A percentile compares a stretch with the other conserved stretches of the same genome.
Evolutionary conservation across 768 basidiomycete genomes (phyloP).

Genomic region (Dacryopinax primogenitus): DNA sequence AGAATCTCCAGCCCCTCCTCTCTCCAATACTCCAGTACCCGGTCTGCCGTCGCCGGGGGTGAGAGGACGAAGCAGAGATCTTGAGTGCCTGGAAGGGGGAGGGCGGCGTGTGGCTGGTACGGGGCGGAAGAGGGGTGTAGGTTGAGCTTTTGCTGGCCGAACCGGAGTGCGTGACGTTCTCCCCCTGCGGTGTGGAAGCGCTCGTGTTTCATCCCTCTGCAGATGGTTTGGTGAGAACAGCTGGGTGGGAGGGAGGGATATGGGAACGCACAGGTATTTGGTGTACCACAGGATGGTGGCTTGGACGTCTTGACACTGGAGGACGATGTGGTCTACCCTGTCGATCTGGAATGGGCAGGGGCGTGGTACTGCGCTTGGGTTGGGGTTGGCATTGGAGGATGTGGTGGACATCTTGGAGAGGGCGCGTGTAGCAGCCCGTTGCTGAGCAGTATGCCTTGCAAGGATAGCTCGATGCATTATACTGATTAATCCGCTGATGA

Average conservation of each 20-base stretch:
- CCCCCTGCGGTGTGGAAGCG: neutral
- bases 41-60: neutral
- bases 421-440: too few species aligned
- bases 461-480: too few species aligned
- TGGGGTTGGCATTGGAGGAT: neutral
- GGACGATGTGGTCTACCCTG: neutral
- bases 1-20: neutral
- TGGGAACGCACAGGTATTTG: neutral
- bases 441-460: too few species aligned
- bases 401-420: too few species aligned
- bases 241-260: neutral
- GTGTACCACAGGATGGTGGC: neutral
- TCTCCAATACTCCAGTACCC: neutral
- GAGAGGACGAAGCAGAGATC: slow-evolving; percentile 7
- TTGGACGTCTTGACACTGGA: neutral
- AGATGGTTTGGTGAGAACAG: neutral
- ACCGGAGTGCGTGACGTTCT: neutral
- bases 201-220: neutral
- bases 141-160: slow-evolving; percentile 4
- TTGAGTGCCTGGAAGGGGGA: neutral
- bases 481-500: too few species aligned
- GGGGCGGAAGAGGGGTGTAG: neutral
- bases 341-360: neutral
- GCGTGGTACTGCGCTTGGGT: neutral
- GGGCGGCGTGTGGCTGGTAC: neutral